Percentiles rank a stretch among this genome's conserved stretches.
Evolutionary conservation across 192 early-diverging fungal genomes (phyloP).

Genomic region (Linderina pennispora): DNA sequence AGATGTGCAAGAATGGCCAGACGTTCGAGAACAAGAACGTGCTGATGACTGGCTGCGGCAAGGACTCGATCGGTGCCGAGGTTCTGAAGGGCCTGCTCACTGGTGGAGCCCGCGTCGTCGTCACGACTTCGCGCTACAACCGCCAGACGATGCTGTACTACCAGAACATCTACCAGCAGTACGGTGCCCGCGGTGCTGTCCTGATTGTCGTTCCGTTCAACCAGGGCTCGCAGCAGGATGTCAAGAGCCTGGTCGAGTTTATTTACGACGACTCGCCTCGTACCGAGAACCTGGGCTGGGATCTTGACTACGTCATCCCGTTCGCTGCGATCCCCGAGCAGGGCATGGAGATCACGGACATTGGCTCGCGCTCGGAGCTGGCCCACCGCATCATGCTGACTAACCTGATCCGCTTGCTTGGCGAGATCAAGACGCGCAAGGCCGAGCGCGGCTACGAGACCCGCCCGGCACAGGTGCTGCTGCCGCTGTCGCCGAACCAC

Average conservation of each 20-base stretch:
- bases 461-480: conserved; percentile 83
- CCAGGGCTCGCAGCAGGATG: conserved; percentile 83
- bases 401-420: conserved; percentile 83
- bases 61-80: conserved; percentile 87
- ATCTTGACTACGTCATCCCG: conserved; percentile 91
- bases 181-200: conserved; percentile 78
- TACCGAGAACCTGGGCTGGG: conserved; percentile 71
- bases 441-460: conserved; percentile 74
- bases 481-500: conserved; percentile 94
- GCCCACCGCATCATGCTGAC: conserved; percentile 96
- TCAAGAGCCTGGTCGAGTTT: conserved; percentile 75
- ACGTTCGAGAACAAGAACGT: conserved; percentile 82
- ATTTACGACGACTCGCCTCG: conserved; percentile 74
- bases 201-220: conserved; percentile 97
- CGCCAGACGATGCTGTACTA: conserved; percentile 81
- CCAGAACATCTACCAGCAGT: conserved; percentile 83
- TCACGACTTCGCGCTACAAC: conserved; percentile 92
- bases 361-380: conserved; percentile 86
- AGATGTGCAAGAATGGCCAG: conserved; percentile 76
- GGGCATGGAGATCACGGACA: conserved; percentile 80
- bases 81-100: conserved; percentile 85
- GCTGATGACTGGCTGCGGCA: conserved; percentile 88
- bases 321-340: conserved; percentile 92
- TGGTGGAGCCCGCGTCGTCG: conserved; percentile 68
- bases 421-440: conserved; percentile 85